Base-by-base conservation (phyloP, 345 rosid genomes). In the Rhodamnia argentea region DNA sequence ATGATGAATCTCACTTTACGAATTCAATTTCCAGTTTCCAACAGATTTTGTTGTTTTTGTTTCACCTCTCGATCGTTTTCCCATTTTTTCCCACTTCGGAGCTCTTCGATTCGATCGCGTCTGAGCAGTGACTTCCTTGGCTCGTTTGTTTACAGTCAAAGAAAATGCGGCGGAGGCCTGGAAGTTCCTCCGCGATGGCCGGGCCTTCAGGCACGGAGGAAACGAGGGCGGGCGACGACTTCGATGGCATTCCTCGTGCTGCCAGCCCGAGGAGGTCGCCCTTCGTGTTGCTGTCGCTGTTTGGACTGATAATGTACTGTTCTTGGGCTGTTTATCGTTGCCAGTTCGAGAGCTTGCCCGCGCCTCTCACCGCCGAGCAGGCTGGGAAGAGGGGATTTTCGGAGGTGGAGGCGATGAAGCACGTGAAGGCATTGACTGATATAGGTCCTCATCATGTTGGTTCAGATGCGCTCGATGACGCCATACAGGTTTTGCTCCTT, bases 361-460 rank as follows among this genome's bases (percentile, higher is more conserved):
- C 20, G 83, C 98, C 98, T 3, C 94, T 96, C 26, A 92, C 93
- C 10, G 89, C 95, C 3, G 92, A 92, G 83, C 95, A 94, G 88
- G 98, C 97, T n/a, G 99, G 99, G 20, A 96, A 95, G 86, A 91
- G 98, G 75, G 98, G 99, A 14, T 97, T 97, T 86, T 96, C 99
- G 57, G 99, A 97, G 90, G 86, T 92, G 70, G 94, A 93, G 86
- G 98, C 99, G 2, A 88, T 94, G 88, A 90, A 92, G 84, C 99
- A 97, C 87, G 97, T 96, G 23, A 85, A 87, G 87, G 95, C 93
- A 47, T 88, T 97, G 96, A 95, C 98, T 86, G 90, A 91, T 81
- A 78, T 95, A 42, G 99, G 99, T 82, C 99, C 99, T 5, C 99
- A 93, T 85, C 93, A 96, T 3, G 93, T 97, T 87, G 95, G 95